Base-by-base conservation (phyloP, 139 green algal genomes). In the Chlorella vulgaris region DNA sequence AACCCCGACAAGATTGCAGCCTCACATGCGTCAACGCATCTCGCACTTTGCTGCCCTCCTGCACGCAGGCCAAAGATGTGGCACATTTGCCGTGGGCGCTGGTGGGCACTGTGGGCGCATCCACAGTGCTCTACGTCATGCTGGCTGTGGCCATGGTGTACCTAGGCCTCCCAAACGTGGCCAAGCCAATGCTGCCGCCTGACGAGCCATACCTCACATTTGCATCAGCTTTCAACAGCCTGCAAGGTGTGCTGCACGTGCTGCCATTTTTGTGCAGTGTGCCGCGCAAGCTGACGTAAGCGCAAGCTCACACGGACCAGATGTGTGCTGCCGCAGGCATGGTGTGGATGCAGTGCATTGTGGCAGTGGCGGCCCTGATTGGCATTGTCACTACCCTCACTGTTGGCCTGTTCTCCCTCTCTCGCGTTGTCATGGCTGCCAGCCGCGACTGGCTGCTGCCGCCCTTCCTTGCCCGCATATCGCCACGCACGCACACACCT, bases 361-460 rank as follows among this genome's bases (percentile, higher is more conserved):
- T 83, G 5, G 33, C 60, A 4, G 10, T 86, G 19, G 66, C 63
- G 4, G 84, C 80, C 19, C 42, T 88, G 7, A 21, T 81, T 29
- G 80, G 77, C 33, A 83, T 86, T 21, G 35, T 81, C 24, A 86
- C 84, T 22, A 36, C 74, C 40, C 63, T 86, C 26, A 47, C 77
- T 2, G 80, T 88, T 29, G 80, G 84, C 10, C 74, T 88, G 18
- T 88, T 86, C 67, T 83, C 71, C 0, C 4, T 73, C 1, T 74
- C 73, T 0, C 80, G 84, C 53, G 51, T 86, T 19, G 71, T 81
- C 61, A 88, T 88, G 84, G 80, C 68, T 1, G 73, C 50, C 29
- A 61, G 60, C 18, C 53, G 84, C 33, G 73, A 82, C 42, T 88
- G 84, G 84, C 47, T 88, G 70, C 75, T 88, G 60, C 84, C 84